These are phyloP conservation scores for Crepidotus variabilis DNA, from an alignment of 768 basidiomycete species.

Conservation along the genomic window DNA sequence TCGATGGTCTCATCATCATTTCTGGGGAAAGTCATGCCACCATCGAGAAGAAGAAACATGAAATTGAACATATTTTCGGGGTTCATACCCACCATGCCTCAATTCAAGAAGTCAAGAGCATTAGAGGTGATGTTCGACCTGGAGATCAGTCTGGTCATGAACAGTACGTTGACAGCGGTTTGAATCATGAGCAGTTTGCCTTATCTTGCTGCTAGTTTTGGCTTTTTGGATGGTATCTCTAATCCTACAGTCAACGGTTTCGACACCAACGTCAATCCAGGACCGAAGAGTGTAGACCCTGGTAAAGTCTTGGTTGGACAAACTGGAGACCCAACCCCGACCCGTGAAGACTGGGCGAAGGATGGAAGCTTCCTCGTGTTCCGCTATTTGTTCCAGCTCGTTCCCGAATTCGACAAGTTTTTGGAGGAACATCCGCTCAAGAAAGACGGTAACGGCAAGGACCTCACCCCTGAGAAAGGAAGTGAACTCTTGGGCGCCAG, in stretches of 20 bases:
- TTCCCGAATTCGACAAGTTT: constrained; percentile 49
- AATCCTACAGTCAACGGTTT: constrained; percentile 44
- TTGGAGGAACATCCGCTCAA: constrained; percentile 35
- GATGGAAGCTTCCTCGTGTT: constrained; percentile 53
- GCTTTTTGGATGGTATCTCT: constrained; percentile 49
- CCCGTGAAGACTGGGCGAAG: constrained; percentile 38
- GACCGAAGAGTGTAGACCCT: constrained; percentile 33
- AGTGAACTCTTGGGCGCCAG: constrained; percentile 49
- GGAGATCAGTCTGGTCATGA: constrained; percentile 41
- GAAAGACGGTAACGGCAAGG: constrained; percentile 22
- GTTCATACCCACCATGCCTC: constrained; percentile 23
- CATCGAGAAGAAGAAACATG: constrained; percentile 29
- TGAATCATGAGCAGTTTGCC: neutral
- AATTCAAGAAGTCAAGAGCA: constrained; percentile 33
- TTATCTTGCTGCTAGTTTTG: constrained; percentile 32
- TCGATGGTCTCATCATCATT: constrained; percentile 49
- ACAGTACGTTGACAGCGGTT: constrained; percentile 27
- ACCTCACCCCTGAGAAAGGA: constrained; percentile 33
- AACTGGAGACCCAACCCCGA: constrained; percentile 32
- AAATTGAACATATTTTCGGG: constrained; percentile 34
- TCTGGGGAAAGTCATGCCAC: constrained; percentile 40
- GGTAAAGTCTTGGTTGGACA: constrained; percentile 44
- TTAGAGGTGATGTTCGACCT: constrained; percentile 41
- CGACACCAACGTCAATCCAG: constrained; percentile 29
- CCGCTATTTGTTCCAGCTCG: constrained; percentile 48